Evolutionary conservation across 148 eudicot species (phyloP).

Genomic region (Oxyria digyna): DNA sequence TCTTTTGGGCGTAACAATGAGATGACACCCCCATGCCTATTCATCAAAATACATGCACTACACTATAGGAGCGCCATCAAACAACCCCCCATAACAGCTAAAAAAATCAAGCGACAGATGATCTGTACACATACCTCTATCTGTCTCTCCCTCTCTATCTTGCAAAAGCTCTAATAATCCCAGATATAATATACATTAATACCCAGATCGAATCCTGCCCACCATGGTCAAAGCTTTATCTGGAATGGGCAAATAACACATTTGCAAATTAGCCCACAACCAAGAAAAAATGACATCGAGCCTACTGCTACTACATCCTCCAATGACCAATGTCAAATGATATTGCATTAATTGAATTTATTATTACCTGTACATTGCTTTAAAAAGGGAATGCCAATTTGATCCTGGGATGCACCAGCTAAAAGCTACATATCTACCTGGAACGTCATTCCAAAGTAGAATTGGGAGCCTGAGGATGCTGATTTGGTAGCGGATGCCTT

Average conservation of each 20-base stretch:
- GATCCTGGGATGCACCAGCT: conserved; percentile 28
- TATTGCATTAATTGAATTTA: background rate
- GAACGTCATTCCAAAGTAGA: conserved; percentile 28
- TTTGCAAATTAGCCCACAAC: background rate
- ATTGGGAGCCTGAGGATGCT: conserved; percentile 30
- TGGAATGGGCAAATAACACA: background rate
- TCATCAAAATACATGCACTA: conserved; percentile 33
- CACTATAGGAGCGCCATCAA: conserved; percentile 32
- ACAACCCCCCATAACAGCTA: conserved; percentile 32
- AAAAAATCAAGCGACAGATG: conserved; percentile 3
- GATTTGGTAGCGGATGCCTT: conserved; percentile 5
- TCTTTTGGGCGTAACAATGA: conserved; percentile 52
- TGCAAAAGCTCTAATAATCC: conserved; percentile 29
- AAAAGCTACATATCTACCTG: conserved; percentile 4
- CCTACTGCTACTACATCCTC: background rate
- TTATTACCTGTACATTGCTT: conserved; percentile 50
- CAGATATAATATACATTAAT: conserved; percentile 44
- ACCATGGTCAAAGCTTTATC: background rate
- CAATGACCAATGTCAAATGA: background rate
- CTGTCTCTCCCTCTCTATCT: conserved; percentile 24
- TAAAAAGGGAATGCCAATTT: conserved; percentile 27
- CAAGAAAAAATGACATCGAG: background rate
- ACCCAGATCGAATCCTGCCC: background rate
- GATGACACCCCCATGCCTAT: conserved; percentile 20
- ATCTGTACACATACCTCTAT: conserved; percentile 66